These are phyloP conservation scores for Kluyveromyces aestuarii DNA, from an alignment of 805 yeast species.

Conservation along the genomic window DNA sequence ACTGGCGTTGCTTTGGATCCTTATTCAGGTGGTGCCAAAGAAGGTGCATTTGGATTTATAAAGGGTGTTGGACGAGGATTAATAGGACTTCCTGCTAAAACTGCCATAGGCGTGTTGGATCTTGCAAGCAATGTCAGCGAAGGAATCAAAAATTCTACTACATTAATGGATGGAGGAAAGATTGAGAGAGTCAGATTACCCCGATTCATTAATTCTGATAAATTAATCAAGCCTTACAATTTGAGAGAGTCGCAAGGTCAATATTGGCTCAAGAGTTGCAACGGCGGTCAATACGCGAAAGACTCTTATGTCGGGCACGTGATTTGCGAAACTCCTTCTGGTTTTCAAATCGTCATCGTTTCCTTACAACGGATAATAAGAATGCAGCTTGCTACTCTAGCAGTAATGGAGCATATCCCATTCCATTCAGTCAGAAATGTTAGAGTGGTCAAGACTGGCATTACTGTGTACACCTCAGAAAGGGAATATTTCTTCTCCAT, in stretches of 20 bases:
- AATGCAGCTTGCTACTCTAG: constrained; percentile 1
- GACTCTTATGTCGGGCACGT: constrained; percentile 80
- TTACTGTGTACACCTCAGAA: background rate
- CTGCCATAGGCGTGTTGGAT: constrained; percentile 91
- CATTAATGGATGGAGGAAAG: constrained; percentile 73
- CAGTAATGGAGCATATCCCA: constrained; percentile 3
- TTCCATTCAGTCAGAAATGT: background rate
- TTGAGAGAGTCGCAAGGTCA: constrained; percentile 90
- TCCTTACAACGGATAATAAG: background rate
- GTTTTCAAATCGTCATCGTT: constrained; percentile 1
- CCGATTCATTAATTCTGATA: constrained; percentile 60
- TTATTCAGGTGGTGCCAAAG: constrained; percentile 76
- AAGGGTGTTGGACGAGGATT: constrained; percentile 91
- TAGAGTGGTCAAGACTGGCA: background rate
- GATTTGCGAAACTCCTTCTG: constrained; percentile 2
- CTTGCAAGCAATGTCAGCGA: constrained; percentile 88
- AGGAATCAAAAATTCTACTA: constrained; percentile 87
- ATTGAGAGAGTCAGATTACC: constrained; percentile 78
- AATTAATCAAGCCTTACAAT: constrained; percentile 64
- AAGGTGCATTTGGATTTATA: constrained; percentile 87
- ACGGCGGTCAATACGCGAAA: constrained; percentile 65
- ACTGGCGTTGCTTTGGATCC: constrained; percentile 90
- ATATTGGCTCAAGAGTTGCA: constrained; percentile 75
- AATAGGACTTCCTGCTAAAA: constrained; percentile 93
- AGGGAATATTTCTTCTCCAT: constrained; percentile 75